A percentile compares a stretch with the other conserved stretches of the same genome.
phyloP scores from a whole-genome alignment of 352 stramenopile genomes.

The Phytophthora vignae region DNA sequence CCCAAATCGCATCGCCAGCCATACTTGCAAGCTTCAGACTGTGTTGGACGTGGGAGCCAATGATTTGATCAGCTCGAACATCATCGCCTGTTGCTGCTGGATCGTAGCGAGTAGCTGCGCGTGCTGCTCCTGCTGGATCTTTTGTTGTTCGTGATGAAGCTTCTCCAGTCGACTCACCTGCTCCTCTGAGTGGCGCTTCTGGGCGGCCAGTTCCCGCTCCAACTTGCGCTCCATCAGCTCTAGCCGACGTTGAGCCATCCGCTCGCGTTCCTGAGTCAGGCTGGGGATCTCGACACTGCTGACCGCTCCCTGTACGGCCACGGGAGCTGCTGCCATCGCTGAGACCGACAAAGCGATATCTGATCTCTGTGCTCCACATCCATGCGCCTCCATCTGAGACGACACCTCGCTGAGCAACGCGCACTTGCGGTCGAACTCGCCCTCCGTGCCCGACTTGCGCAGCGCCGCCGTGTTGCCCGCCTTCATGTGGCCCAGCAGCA shows the following conservation, averaged over 20 bases:
- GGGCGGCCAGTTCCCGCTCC: constrained; percentile 35
- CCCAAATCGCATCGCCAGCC: too few species aligned
- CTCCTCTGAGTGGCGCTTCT: constrained; percentile 37
- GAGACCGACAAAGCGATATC: background rate
- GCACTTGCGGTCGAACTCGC: constrained; percentile 33
- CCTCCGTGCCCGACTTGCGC: constrained; percentile 34
- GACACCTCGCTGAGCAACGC: constrained; percentile 27
- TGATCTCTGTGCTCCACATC: background rate
- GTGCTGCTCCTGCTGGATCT: constrained; percentile 35
- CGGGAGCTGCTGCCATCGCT: background rate
- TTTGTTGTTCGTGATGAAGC: constrained; percentile 33
- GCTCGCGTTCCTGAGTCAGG: constrained; percentile 15
- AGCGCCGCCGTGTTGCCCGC: constrained; percentile 30
- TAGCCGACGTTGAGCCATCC: constrained; percentile 27
- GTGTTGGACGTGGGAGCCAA: background rate
- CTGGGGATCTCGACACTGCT: background rate
- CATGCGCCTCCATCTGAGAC: constrained; percentile 10
- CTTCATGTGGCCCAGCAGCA: constrained; percentile 34
- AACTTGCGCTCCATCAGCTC: constrained; percentile 39
- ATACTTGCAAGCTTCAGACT: too few species aligned
- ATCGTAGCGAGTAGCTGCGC: constrained; percentile 34
- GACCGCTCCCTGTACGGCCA: background rate
- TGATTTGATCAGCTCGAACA: constrained; percentile 38
- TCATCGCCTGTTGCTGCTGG: constrained; percentile 41
- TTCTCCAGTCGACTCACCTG: constrained; percentile 32